A percentile compares a stretch with the other conserved stretches of the same genome.
Evolutionary conservation across 768 basidiomycete species (phyloP).

Genomic region (Tylopilus subfusipes): DNA sequence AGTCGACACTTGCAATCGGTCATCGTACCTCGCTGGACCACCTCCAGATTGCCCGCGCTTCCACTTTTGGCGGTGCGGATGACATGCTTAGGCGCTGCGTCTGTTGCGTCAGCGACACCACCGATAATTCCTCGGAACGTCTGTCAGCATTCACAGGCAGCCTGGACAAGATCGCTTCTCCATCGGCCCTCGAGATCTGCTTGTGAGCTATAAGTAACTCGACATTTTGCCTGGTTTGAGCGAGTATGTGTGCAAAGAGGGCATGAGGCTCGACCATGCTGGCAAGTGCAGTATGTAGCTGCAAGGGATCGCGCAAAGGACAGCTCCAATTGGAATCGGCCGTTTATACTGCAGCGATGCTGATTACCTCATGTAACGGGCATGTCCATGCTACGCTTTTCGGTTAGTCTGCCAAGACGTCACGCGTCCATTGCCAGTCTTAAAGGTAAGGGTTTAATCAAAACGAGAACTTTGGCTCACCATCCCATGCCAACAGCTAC

Average conservation of each 20-base stretch:
- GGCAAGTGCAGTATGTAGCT: not conserved
- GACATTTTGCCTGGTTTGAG: slow-evolving; percentile 47
- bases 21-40: slow-evolving; percentile 29
- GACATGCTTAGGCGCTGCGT: slow-evolving; percentile 26
- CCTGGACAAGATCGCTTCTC: slow-evolving; percentile 37
- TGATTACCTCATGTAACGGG: slow-evolving; percentile 23
- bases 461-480: not conserved
- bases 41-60: slow-evolving; percentile 29
- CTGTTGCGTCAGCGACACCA: slow-evolving; percentile 21
- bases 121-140: slow-evolving; percentile 15
- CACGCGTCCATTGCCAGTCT: not conserved
- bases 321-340: not conserved
- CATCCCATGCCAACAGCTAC: not conserved
- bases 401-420: not conserved
- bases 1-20: not conserved
- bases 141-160: slow-evolving; percentile 29
- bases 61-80: slow-evolving; percentile 20
- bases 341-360: slow-evolving; percentile 12
- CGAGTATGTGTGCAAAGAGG: slow-evolving; percentile 37
- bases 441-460: not conserved
- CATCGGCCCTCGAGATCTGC: slow-evolving; percentile 40
- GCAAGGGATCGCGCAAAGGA: not conserved
- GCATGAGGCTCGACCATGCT: slow-evolving; percentile 25
- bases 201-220: slow-evolving; percentile 42
- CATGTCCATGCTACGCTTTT: not conserved